A percentile compares a stretch with the other conserved stretches of the same genome.
phyloP scores from a whole-genome alignment of 2,329 filamentous ascomycete species.

The Aureobasidium sp. region DNA sequence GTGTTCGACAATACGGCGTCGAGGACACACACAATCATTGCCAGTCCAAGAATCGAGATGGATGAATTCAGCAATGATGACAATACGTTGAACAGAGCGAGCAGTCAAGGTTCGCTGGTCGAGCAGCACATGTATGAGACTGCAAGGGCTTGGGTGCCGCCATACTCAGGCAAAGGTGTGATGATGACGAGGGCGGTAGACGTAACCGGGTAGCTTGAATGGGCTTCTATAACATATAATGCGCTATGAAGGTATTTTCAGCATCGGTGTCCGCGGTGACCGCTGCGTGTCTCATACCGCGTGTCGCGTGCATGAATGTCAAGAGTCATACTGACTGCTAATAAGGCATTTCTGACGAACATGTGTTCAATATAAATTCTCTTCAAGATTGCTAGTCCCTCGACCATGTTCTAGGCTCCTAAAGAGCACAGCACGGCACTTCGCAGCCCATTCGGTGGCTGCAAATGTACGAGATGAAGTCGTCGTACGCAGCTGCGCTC shows the following conservation, averaged over 20 bases:
- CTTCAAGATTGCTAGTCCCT: neutral
- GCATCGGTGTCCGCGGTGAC: neutral
- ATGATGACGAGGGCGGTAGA: conserved; percentile 10
- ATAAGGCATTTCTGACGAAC: neutral
- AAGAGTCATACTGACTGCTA: too few species aligned
- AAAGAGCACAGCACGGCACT: neutral
- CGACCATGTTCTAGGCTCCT: neutral
- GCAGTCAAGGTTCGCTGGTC: conserved; percentile 8
- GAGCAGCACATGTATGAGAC: conserved; percentile 6
- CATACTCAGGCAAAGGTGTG: conserved; percentile 3
- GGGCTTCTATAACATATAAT: neutral
- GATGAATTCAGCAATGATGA: neutral
- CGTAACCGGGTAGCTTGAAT: neutral
- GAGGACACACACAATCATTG: neutral
- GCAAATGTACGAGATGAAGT: neutral
- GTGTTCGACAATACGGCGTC: conserved; percentile 5
- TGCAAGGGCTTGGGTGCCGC: neutral
- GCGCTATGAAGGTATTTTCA: neutral
- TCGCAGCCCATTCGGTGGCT: neutral
- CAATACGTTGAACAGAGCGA: neutral
- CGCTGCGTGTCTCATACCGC: neutral
- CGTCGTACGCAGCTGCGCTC: neutral
- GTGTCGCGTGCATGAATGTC: neutral
- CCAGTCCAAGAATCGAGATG: neutral
- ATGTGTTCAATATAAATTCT: neutral